A percentile compares a stretch with the other conserved stretches of the same genome.
Evolutionary conservation across 208 protist genomes (phyloP).

Genomic region (Trypanosoma rangeli): DNA sequence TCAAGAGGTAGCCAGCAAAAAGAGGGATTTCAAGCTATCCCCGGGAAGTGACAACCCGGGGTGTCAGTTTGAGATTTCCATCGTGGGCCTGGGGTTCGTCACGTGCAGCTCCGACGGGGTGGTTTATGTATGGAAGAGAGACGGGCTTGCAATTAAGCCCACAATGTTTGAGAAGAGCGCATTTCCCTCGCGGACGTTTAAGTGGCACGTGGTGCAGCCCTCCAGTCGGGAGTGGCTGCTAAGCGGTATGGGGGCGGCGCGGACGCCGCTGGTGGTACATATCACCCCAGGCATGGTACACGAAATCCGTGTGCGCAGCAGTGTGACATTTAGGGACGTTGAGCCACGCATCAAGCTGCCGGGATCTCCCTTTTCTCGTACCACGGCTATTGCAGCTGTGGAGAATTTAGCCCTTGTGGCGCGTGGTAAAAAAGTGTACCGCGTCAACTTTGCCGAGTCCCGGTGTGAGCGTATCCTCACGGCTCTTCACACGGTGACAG

Average conservation of each 20-base stretch:
- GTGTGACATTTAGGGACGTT: conserved; percentile 25
- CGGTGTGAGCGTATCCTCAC: conserved; percentile 18
- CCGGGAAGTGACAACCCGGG: not conserved
- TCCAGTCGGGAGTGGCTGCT: conserved; percentile 22
- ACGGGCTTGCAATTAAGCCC: conserved; percentile 18
- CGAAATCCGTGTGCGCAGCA: conserved; percentile 22
- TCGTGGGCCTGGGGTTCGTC: conserved; percentile 60
- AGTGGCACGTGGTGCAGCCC: conserved; percentile 29
- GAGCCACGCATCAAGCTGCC: conserved; percentile 18
- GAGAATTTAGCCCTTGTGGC: conserved; percentile 28
- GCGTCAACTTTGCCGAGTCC: conserved; percentile 21
- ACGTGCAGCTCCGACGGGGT: conserved; percentile 50
- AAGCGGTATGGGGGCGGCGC: not conserved
- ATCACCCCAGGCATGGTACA: conserved; percentile 25
- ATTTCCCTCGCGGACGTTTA: conserved; percentile 17
- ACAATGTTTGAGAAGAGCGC: conserved; percentile 8
- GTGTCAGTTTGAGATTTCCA: conserved; percentile 30
- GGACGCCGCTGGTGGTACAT: conserved; percentile 17
- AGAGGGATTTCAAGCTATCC: not conserved
- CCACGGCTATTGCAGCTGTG: conserved; percentile 28
- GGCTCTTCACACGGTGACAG: conserved; percentile 15
- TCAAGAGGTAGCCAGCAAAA: not conserved
- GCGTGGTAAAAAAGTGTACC: conserved; percentile 35
- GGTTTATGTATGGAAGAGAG: conserved; percentile 59
- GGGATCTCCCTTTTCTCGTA: conserved; percentile 7